Evolutionary conservation across 495 filamentous ascomycete genomes (phyloP).

Genomic region (Amphirosellinia nigrospora): DNA sequence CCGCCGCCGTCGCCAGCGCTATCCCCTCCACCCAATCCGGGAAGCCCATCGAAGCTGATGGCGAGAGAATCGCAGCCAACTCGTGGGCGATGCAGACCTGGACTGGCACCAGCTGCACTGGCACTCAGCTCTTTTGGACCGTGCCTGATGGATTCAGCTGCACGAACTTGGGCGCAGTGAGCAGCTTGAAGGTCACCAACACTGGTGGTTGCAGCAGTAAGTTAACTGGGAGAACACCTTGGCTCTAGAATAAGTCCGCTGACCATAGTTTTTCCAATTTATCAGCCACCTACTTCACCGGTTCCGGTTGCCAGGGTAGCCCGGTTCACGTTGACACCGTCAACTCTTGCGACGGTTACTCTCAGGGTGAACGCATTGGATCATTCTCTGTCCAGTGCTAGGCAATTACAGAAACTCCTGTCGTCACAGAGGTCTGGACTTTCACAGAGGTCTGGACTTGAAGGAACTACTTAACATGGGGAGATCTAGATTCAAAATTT

Average conservation of each 20-base stretch:
- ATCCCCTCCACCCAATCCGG: neutral
- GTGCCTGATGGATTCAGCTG: neutral
- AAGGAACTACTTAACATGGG: neutral
- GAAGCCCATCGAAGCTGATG: neutral
- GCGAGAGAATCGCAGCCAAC: neutral
- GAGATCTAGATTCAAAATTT: neutral
- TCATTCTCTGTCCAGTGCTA: neutral
- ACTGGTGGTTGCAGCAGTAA: constrained; percentile 1
- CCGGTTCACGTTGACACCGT: neutral
- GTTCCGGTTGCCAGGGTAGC: neutral
- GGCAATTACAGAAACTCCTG: neutral
- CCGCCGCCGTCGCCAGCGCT: neutral
- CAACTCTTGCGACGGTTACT: neutral
- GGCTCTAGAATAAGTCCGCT: neutral
- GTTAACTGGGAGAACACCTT: neutral
- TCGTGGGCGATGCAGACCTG: neutral
- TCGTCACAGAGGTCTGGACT: neutral
- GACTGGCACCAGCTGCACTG: neutral
- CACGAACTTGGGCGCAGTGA: neutral
- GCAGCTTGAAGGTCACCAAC: constrained; percentile 3
- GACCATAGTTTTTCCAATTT: neutral
- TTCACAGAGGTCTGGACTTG: neutral
- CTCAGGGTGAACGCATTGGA: neutral
- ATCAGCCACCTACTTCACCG: neutral
- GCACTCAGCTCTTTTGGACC: neutral